Base-by-base conservation (phyloP, 2,329 filamentous ascomycete species). In the Shiraia bambusicola region DNA sequence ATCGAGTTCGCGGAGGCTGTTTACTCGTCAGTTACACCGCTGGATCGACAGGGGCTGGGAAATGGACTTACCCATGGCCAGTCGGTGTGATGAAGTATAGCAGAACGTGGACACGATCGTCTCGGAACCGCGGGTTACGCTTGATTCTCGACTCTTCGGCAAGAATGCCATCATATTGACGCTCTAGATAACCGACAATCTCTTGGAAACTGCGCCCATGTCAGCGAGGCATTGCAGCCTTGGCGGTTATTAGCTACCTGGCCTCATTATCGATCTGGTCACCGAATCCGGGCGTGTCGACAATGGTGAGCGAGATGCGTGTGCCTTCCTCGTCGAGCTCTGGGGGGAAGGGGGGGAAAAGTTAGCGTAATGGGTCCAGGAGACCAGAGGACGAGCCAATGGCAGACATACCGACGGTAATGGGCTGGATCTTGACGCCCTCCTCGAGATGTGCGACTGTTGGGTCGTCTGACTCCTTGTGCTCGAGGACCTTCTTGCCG, bases 71-170 rank as follows among this genome's bases (percentile, higher is more conserved):
- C 87, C 87, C 91, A 72, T 96, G 90, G 64, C 93, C 93, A 49
- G 93, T 98, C 34, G 93, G 93, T 55, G 93, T 95, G 79, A 98
- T 97, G 73, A 98, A 98, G 81, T 98, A 98, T 64, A 98, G 85
- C 71, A 98, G 84, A 58, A 91, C 93, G 69, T 98, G 93, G 34
- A 98, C 89, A 77, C 93, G 88, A 78, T 98, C 97, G 77, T 98
- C 93, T 69, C 93, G 86, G 86, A 98, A 98, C 67, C 93, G 86
- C 61, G 93, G 93, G 79, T 98, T 98, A 90, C 93, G 93, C 88
- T 98, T 98, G 81, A 98, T 98, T 79, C 93, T 89, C 65, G 93
- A 97, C 78, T 98, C 93, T 77, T 97, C 92, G 50, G 93, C 92
- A 62, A 98, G 82, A 79, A 98, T 97, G 71, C 97, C 91, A 74